A percentile compares a stretch with the other conserved stretches of the same genome.
These are phyloP conservation scores for Prunus yedoensis DNA, from an alignment of 331 rosid species.

Conservation along the genomic window DNA sequence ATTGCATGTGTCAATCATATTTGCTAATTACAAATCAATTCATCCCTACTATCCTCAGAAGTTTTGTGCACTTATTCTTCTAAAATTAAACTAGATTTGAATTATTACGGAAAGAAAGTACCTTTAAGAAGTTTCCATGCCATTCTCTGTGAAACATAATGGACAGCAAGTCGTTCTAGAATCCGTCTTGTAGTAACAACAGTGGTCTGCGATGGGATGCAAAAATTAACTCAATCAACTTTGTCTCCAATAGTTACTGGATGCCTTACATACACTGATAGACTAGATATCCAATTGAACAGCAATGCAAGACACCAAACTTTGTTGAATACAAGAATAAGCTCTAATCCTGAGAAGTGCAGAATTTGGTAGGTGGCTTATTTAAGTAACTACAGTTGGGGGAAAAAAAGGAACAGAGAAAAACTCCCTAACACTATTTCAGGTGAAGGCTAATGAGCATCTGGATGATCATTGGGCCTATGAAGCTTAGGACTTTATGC, in stretches of 20 bases:
- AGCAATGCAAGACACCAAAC: not conserved
- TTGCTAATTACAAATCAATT: not conserved
- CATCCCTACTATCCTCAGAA: not conserved
- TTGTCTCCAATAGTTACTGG: not conserved
- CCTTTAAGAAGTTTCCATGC: constrained; percentile 97
- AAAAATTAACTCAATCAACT: constrained; percentile 22
- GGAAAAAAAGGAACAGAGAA: not conserved
- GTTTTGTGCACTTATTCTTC: constrained; percentile 7
- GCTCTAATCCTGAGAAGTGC: not conserved
- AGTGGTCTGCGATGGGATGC: constrained; percentile 49
- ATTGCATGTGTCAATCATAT: constrained; percentile 12
- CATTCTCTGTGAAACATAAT: constrained; percentile 68
- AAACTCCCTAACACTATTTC: not conserved
- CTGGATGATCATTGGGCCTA: too few relatives aligned
- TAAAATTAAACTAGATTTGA: constrained; percentile 6
- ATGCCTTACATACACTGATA: constrained; percentile 13
- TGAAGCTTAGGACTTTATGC: too few relatives aligned
- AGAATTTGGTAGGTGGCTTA: not conserved
- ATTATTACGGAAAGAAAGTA: constrained; percentile 15
- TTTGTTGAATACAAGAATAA: not conserved
- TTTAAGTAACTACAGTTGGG: not conserved
- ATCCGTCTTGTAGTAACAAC: constrained; percentile 79
- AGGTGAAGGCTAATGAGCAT: too few relatives aligned
- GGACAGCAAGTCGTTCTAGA: constrained; percentile 71
- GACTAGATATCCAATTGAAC: constrained; percentile 2